Percentiles rank a stretch among this genome's conserved stretches.
phyloP scores from a whole-genome alignment of 2,329 filamentous ascomycete species.

The Stemphylium beticola region DNA sequence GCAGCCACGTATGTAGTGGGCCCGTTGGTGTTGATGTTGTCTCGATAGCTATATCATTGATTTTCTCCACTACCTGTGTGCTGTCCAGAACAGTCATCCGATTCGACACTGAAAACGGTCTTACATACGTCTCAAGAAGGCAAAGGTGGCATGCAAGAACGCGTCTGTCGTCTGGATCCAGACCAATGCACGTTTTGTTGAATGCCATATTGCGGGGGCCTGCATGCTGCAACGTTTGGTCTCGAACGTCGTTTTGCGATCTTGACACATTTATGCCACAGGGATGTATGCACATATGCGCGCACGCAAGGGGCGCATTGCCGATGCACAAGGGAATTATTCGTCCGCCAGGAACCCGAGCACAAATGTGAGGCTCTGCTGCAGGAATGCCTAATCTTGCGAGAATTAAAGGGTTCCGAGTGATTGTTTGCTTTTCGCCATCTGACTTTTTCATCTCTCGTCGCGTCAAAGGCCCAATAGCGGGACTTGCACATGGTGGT shows the following conservation, averaged over 20 bases:
- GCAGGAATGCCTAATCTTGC: neutral
- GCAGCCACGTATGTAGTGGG: slow-evolving; percentile 15
- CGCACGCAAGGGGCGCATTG: neutral
- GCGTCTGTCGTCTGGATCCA: slow-evolving; percentile 8
- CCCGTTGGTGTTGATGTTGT: slow-evolving; percentile 9
- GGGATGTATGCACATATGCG: slow-evolving; percentile 3
- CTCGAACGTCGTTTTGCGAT: slow-evolving; percentile 10
- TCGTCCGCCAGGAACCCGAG: neutral
- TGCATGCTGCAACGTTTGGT: slow-evolving; percentile 14
- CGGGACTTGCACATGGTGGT: slow-evolving; percentile 12
- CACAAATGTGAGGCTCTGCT: neutral
- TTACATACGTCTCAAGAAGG: slow-evolving; percentile 8
- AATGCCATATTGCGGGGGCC: slow-evolving; percentile 10
- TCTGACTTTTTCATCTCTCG: no score
- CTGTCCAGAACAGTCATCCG: slow-evolving; percentile 12
- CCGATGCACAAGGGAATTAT: slow-evolving; percentile 1
- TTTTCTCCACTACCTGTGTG: slow-evolving; percentile 15
- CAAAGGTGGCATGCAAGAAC: slow-evolving; percentile 12
- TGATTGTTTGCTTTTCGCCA: no score
- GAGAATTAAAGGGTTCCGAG: neutral
- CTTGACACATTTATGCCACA: slow-evolving; percentile 6
- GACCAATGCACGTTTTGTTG: slow-evolving; percentile 11
- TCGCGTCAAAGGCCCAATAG: neutral
- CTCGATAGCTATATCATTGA: slow-evolving; percentile 10
- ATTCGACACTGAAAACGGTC: slow-evolving; percentile 5